Conservation (phyloP, 2,329 filamentous ascomycete species). For the Trichoderma lentiforme region DNA sequence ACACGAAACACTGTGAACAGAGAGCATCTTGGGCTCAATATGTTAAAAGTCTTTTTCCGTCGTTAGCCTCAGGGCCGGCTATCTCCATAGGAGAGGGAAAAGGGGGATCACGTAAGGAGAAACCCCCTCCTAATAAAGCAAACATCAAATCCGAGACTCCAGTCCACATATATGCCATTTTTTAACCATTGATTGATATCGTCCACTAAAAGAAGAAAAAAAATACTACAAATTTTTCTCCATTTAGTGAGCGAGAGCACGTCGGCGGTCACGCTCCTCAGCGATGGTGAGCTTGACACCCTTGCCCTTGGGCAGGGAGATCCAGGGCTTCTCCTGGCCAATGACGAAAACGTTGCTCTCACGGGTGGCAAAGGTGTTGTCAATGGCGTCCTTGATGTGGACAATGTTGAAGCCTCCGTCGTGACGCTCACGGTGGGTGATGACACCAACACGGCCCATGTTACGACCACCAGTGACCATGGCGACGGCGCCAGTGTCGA, state of each 20-base stretch:
- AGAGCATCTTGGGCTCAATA: constrained; percentile 19
- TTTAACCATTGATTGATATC: constrained; percentile 16
- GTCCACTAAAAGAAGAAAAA: constrained; percentile 18
- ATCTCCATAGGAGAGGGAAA: constrained; percentile 32
- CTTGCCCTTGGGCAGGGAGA: constrained; percentile 99
- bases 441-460: constrained; percentile 99
- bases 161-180: constrained; percentile 36
- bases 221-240: neutral
- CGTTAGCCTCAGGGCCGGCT: constrained; percentile 36
- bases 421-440: constrained; percentile 99
- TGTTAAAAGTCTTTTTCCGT: constrained; percentile 34
- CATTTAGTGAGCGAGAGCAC: constrained; percentile 51
- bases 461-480: constrained; percentile 99
- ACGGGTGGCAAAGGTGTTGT: constrained; percentile 99
- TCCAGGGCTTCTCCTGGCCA: constrained; percentile 97
- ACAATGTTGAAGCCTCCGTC: constrained; percentile 99
- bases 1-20: constrained; percentile 9
- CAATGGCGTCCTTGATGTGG: constrained; percentile 99
- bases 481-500: constrained; percentile 96
- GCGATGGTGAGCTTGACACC: constrained; percentile 99
- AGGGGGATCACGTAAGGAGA: constrained; percentile 15
- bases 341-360: constrained; percentile 99
- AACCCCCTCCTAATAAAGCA: constrained; percentile 26
- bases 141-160: constrained; percentile 42
- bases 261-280: constrained; percentile 97